phyloP scores from a whole-genome alignment of 768 basidiomycete genomes.

The Tephrocybe sp. region DNA sequence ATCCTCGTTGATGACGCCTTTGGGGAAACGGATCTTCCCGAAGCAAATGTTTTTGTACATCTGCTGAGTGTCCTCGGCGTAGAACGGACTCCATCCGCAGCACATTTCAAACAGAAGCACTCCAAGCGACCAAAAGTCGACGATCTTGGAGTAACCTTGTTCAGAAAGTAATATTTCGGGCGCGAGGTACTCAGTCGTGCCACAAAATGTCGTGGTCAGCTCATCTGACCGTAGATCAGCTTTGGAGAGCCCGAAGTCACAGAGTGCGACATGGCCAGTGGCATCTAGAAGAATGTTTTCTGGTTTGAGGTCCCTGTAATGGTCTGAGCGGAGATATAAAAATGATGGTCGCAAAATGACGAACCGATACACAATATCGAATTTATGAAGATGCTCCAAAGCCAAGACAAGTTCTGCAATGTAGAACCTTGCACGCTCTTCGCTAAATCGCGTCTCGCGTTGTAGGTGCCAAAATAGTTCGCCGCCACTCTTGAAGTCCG shows the following conservation, averaged over 20 bases:
- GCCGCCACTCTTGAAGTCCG: constrained; percentile 98
- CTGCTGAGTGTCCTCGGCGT: constrained; percentile 98
- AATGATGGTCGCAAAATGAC: constrained; percentile 25
- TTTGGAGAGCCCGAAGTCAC: constrained; percentile 98
- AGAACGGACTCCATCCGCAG: constrained; percentile 99
- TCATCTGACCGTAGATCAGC: constrained; percentile 91
- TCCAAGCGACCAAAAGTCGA: constrained; percentile 97
- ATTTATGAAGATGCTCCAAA: constrained; percentile 95
- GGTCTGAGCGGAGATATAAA: constrained; percentile 4
- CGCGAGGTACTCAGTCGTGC: constrained; percentile 97
- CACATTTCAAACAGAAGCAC: constrained; percentile 99
- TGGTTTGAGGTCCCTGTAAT: constrained; percentile 84
- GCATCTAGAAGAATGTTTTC: constrained; percentile 98
- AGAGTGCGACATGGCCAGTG: constrained; percentile 96
- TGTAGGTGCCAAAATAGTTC: constrained; percentile 99
- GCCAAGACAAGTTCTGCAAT: constrained; percentile 95
- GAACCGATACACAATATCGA: constrained; percentile 89
- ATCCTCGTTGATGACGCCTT: constrained; percentile 94
- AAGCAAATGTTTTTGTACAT: constrained; percentile 99
- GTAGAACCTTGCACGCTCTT: constrained; percentile 94
- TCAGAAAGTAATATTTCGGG: constrained; percentile 99
- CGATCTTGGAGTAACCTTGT: constrained; percentile 96
- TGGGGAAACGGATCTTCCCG: constrained; percentile 97
- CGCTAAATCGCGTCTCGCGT: constrained; percentile 88
- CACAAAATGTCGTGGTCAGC: constrained; percentile 98